A percentile compares a stretch with the other conserved stretches of the same genome.
Evolutionary conservation across 176 grass and related monocot genomes (phyloP).

Genomic region (barley (Hordeum vulgare)): DNA sequence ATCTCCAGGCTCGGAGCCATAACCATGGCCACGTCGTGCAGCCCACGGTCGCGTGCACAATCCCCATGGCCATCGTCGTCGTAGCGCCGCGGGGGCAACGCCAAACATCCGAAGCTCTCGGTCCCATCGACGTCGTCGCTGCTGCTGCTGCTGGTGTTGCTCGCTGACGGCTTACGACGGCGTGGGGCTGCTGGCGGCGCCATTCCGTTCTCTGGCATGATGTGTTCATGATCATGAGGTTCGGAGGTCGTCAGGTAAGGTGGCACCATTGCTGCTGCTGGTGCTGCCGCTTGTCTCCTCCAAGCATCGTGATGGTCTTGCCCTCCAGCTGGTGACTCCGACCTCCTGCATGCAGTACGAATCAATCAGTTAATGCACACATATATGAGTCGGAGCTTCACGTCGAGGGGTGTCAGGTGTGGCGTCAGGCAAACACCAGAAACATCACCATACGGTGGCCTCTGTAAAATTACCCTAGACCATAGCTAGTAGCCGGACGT

Average conservation of each 20-base stretch:
- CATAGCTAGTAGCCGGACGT: not conserved
- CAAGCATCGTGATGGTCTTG: slow-evolving; percentile 17
- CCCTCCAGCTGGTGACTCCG: slow-evolving; percentile 15
- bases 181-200: not conserved
- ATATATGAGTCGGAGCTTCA: not conserved
- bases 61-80: too few species aligned
- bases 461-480: not conserved
- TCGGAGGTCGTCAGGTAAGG: not conserved
- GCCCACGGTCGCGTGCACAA: not conserved
- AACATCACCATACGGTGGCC: not conserved
- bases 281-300: not conserved
- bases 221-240: not conserved
- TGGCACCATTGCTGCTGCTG: not conserved
- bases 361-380: slow-evolving; percentile 19
- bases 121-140: slow-evolving; percentile 8
- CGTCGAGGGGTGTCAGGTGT: not conserved
- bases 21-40: not conserved
- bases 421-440: not conserved
- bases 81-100: not conserved
- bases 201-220: not conserved
- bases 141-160: not conserved
- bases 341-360: slow-evolving; percentile 23
- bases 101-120: slow-evolving; percentile 11
- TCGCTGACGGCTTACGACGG: not conserved
- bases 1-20: slow-evolving; percentile 39